Conservation (phyloP, 441 rosid species). For the Aquilaria agallochum region DNA sequence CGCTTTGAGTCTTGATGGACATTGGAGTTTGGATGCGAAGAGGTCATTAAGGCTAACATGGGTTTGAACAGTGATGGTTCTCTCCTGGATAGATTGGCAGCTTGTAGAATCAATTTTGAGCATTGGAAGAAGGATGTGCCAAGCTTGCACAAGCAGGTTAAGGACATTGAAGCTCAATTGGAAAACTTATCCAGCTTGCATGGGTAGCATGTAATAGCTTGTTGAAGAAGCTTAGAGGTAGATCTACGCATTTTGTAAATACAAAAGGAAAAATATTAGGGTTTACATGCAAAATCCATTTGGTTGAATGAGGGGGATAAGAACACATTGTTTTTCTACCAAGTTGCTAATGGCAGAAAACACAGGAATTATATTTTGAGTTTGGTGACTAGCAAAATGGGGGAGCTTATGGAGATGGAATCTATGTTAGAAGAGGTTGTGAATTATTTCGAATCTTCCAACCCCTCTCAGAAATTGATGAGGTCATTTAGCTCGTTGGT, state of each 20-base stretch:
- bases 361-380: background rate
- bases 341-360: too few relatives aligned
- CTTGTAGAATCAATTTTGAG: background rate
- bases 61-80: too few relatives aligned
- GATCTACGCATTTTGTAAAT: background rate
- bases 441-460: background rate
- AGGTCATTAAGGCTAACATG: too few relatives aligned
- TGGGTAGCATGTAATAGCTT: too few relatives aligned
- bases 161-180: too few relatives aligned
- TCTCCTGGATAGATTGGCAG: too few relatives aligned
- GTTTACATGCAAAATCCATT: background rate
- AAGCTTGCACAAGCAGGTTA: background rate
- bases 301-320: background rate
- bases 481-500: background rate
- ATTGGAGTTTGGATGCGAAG: too few relatives aligned
- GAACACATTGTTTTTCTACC: background rate
- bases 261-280: background rate
- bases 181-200: too few relatives aligned
- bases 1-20: too few relatives aligned
- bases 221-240: background rate
- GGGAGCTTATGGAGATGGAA: background rate
- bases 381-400: background rate
- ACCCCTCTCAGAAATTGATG: background rate
- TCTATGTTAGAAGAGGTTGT: background rate
- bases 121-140: background rate